These are phyloP conservation scores for Paspalum vaginatum DNA, from an alignment of 176 grass and related monocot genomes.

Conservation along the genomic window DNA sequence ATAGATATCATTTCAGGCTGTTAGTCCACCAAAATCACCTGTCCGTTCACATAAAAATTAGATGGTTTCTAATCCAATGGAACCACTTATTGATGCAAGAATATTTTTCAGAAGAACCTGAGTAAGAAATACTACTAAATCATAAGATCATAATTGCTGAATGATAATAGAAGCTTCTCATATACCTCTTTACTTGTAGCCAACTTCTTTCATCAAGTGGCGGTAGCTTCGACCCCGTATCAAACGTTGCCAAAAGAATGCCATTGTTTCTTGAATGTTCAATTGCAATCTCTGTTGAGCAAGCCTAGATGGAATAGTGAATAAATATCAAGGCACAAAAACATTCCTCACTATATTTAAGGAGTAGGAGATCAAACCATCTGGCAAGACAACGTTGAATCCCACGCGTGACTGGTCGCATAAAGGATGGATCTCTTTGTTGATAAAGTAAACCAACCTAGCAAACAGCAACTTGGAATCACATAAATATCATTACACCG, in stretches of 20 bases:
- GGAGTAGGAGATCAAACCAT: constrained; percentile 64
- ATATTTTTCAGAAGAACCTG: constrained; percentile 15
- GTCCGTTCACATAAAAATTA: constrained; percentile 25
- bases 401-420: constrained; percentile 80
- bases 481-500: constrained; percentile 35
- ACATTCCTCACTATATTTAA: background rate
- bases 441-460: constrained; percentile 94
- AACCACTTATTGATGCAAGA: constrained; percentile 7
- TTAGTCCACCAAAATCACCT: constrained; percentile 25
- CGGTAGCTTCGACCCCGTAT: constrained; percentile 86
- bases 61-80: background rate
- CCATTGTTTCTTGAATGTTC: constrained; percentile 63
- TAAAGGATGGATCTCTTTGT: constrained; percentile 90
- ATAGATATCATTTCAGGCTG: constrained; percentile 4
- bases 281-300: constrained; percentile 83
- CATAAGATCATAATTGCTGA: constrained; percentile 15
- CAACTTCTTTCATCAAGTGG: constrained; percentile 89
- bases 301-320: constrained; percentile 58
- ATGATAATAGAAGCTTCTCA: constrained; percentile 3
- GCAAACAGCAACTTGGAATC: constrained; percentile 18
- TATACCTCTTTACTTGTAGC: constrained; percentile 78
- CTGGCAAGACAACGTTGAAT: constrained; percentile 87
- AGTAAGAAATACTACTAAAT: constrained; percentile 14
- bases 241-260: constrained; percentile 74
- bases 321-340: constrained; percentile 30